phyloP scores from a whole-genome alignment of 805 yeast genomes.

The Diddensiella transvaalensis region DNA sequence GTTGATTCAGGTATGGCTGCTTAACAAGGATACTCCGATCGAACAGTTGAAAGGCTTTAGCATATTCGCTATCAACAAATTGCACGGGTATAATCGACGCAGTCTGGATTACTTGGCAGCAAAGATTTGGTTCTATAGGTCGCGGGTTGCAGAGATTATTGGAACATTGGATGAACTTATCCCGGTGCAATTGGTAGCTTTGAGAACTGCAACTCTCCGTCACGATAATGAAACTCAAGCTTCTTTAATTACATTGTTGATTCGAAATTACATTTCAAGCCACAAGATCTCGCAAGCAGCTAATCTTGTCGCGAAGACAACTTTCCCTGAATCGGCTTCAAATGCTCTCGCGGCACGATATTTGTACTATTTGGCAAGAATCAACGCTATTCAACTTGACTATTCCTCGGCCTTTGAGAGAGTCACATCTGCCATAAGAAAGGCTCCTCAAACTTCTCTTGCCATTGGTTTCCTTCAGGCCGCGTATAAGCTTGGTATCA shows the following conservation, averaged over 20 bases:
- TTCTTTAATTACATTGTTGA: conserved; percentile 73
- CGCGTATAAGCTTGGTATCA: conserved; percentile 81
- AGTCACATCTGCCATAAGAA: conserved; percentile 91
- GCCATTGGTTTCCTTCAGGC: conserved; percentile 86
- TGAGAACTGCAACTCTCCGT: conserved; percentile 85
- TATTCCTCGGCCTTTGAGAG: conserved; percentile 87
- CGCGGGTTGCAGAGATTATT: conserved; percentile 67
- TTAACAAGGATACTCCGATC: conserved; percentile 54
- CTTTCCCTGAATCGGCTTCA: conserved; percentile 80
- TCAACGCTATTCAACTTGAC: conserved; percentile 87
- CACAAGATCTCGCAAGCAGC: conserved; percentile 87
- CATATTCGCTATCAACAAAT: conserved; percentile 29
- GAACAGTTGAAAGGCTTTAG: conserved; percentile 47
- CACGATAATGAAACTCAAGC: conserved; percentile 93
- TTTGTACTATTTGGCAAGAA: conserved; percentile 84
- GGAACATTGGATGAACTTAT: conserved; percentile 52
- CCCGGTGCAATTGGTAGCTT: conserved; percentile 63
- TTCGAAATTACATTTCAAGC: conserved; percentile 71
- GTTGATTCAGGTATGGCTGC: conserved; percentile 68
- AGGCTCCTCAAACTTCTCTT: conserved; percentile 85
- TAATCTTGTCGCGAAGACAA: conserved; percentile 82
- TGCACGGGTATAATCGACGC: conserved; percentile 69
- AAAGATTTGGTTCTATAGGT: conserved; percentile 88
- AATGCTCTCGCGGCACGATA: conserved; percentile 90
- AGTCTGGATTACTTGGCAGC: conserved; percentile 83